Evolutionary conservation across 495 filamentous ascomycete species (phyloP).

Genomic region (Chaetomium fimeti): DNA sequence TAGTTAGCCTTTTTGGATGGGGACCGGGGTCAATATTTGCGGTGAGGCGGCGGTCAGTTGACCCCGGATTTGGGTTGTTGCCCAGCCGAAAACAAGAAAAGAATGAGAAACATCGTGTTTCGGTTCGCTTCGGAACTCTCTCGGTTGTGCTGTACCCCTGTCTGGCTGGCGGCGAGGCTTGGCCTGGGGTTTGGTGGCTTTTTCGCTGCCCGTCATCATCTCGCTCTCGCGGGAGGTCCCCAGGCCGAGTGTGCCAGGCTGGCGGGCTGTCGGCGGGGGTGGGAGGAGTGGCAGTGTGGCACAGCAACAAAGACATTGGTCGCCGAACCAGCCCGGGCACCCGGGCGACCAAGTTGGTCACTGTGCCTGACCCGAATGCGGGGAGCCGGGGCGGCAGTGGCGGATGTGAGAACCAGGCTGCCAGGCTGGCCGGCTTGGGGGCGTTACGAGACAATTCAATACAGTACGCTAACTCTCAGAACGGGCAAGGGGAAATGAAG

Average conservation of each 20-base stretch:
- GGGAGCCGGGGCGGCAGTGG: background rate
- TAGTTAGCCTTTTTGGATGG: background rate
- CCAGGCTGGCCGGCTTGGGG: background rate
- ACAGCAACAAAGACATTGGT: background rate
- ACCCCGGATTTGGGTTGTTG: background rate
- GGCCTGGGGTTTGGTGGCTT: background rate
- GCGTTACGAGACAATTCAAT: too few species aligned
- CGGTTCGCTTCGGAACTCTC: background rate
- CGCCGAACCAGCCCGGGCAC: too few species aligned
- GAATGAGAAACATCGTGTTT: background rate
- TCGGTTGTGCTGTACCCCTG: constrained; percentile 5
- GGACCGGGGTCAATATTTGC: constrained; percentile 7
- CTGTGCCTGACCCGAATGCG: background rate
- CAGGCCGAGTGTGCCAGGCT: background rate
- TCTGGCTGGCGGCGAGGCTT: background rate
- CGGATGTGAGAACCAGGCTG: background rate
- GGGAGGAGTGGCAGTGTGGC: background rate
- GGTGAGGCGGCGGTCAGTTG: constrained; percentile 6
- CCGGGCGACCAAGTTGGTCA: background rate
- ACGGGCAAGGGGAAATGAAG: background rate
- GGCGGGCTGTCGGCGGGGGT: background rate
- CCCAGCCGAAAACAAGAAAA: too few species aligned
- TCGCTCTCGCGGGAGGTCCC: background rate
- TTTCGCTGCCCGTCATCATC: constrained; percentile 4
- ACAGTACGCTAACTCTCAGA: too few species aligned